These are phyloP conservation scores for Parietaria judaica DNA, from an alignment of 306 rosid species.

Conservation along the genomic window DNA sequence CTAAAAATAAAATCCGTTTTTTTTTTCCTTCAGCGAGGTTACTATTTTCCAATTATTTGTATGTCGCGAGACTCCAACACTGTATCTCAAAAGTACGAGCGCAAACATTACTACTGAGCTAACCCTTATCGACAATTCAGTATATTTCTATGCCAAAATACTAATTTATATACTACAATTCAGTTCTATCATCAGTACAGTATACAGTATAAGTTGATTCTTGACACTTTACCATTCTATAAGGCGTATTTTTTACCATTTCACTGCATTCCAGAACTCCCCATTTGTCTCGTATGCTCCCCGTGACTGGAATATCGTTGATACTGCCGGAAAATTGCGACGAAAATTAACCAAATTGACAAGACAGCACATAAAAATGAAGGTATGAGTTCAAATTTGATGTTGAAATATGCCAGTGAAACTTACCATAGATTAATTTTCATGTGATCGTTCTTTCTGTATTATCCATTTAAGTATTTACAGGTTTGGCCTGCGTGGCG, in stretches of 20 bases:
- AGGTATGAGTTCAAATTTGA: not conserved
- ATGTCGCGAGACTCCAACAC: too few species aligned
- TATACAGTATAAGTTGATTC: constrained; percentile 5
- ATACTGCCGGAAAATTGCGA: constrained; percentile 1
- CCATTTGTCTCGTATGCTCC: not conserved
- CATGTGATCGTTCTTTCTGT: constrained; percentile 5
- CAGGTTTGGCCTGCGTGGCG: constrained; percentile 31
- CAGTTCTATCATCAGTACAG: constrained; percentile 5
- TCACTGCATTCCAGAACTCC: not conserved
- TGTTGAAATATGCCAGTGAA: not conserved
- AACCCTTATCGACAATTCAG: not conserved
- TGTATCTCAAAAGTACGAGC: too few species aligned
- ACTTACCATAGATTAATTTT: constrained; percentile 19
- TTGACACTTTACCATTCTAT: constrained; percentile 4
- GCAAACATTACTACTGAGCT: too few species aligned
- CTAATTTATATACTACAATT: not conserved
- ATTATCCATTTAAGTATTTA: constrained; percentile 9
- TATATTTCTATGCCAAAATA: not conserved
- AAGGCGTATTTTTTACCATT: not conserved
- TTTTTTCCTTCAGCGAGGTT: too few species aligned
- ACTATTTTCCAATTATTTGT: too few species aligned
- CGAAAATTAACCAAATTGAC: not conserved
- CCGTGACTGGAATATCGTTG: not conserved
- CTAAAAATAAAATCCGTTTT: too few species aligned
- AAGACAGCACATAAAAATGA: not conserved